phyloP scores from a whole-genome alignment of 2,329 filamentous ascomycete species.

The Colletotrichum euphorbiae region DNA sequence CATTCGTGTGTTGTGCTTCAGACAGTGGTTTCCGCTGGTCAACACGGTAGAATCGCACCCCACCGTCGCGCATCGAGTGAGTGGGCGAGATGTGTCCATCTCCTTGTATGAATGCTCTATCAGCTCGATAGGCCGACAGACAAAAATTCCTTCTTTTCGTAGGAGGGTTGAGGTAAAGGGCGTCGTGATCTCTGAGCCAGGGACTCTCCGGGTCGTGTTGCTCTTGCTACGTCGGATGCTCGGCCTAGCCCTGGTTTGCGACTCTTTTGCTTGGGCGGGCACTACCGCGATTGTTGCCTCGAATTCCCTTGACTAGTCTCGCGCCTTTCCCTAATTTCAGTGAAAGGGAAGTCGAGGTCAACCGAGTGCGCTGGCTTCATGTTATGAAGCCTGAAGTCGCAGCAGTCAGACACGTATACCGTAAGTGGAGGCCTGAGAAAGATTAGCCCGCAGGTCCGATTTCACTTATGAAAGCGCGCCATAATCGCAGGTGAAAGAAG shows the following conservation, averaged over 20 bases:
- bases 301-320: not conserved
- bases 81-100: slow-evolving; percentile 7
- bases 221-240: too few species aligned
- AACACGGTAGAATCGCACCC: slow-evolving; percentile 7
- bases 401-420: slow-evolving; percentile 3
- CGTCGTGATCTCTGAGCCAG: too few species aligned
- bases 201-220: too few species aligned
- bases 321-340: not conserved
- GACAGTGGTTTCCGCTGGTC: not conserved
- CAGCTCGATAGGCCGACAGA: not conserved
- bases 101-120: not conserved
- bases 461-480: not conserved
- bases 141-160: not conserved
- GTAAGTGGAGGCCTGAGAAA: not conserved
- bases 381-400: slow-evolving; percentile 4
- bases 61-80: not conserved
- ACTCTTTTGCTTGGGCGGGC: not conserved
- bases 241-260: too few species aligned
- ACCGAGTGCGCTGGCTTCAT: slow-evolving; percentile 11
- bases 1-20: slow-evolving; percentile 1
- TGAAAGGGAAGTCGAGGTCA: slow-evolving; percentile 3
- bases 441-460: not conserved
- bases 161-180: too few species aligned
- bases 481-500: not conserved
- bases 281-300: not conserved